Percentiles rank a stretch among this genome's conserved stretches.
phyloP scores from a whole-genome alignment of 139 green algal species.

The Trebouxia sp. region DNA sequence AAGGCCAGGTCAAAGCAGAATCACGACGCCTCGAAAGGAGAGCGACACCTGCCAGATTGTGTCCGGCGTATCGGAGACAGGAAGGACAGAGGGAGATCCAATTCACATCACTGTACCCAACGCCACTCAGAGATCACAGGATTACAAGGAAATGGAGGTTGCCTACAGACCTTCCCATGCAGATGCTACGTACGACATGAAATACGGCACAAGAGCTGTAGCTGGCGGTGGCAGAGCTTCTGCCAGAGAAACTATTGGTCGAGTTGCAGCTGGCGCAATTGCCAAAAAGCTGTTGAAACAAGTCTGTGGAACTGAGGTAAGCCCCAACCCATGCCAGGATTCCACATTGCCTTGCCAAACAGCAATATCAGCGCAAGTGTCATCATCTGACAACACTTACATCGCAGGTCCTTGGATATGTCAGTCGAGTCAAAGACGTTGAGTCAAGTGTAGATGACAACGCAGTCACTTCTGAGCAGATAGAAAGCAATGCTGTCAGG shows the following conservation, averaged over 20 bases:
- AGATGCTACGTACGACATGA: conserved; percentile 99
- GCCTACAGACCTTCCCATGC: conserved; percentile 85
- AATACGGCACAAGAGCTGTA: conserved; percentile 97
- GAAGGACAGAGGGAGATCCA: conserved; percentile 83
- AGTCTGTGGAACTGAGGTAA: conserved; percentile 75
- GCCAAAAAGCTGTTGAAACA: conserved; percentile 95
- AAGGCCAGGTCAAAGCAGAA: conserved; percentile 93
- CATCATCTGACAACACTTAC: background rate
- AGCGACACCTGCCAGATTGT: conserved; percentile 92
- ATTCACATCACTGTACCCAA: conserved; percentile 97
- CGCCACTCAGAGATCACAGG: conserved; percentile 86
- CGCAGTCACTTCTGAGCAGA: conserved; percentile 77
- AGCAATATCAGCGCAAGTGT: background rate
- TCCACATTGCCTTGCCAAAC: background rate
- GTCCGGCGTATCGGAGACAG: conserved; percentile 37
- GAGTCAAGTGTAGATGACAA: conserved; percentile 70
- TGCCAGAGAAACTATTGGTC: conserved; percentile 95
- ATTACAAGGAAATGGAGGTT: conserved; percentile 43
- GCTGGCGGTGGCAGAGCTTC: conserved; percentile 94
- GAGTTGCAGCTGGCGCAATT: conserved; percentile 95
- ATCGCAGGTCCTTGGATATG: conserved; percentile 88
- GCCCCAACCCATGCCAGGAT: too few relatives aligned
- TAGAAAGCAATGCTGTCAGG: conserved; percentile 95
- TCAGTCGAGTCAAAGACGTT: conserved; percentile 85
- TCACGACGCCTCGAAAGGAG: conserved; percentile 97